These are phyloP conservation scores for Diaporthe capsici DNA, from an alignment of 2,329 filamentous ascomycete genomes.

Conservation along the genomic window DNA sequence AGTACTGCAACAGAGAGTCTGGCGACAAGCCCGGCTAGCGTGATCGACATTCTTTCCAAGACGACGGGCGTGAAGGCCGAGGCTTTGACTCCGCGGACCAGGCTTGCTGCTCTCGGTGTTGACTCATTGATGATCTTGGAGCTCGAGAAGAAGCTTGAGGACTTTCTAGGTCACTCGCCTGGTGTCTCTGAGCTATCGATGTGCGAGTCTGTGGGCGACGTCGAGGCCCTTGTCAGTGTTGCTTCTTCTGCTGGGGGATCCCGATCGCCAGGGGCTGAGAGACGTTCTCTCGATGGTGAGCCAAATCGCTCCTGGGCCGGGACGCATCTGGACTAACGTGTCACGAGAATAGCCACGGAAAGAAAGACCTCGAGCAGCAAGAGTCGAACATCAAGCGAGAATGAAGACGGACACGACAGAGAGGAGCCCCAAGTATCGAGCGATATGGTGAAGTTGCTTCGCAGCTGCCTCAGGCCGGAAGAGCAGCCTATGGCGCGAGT, in stretches of 20 bases:
- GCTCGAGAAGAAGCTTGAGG: slow-evolving; percentile 10
- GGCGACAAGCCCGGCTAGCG: not conserved
- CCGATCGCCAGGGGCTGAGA: not conserved
- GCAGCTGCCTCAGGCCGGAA: not conserved
- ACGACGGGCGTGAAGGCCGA: slow-evolving; percentile 5
- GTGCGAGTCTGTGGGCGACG: slow-evolving; percentile 7
- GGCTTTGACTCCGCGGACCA: not conserved
- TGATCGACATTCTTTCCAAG: not conserved
- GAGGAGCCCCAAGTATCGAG: not conserved
- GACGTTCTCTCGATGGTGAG: not conserved
- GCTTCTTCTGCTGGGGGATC: not conserved
- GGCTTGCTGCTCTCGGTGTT: slow-evolving; percentile 10
- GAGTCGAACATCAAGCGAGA: not conserved
- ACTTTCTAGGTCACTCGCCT: not conserved
- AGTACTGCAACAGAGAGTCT: not conserved
- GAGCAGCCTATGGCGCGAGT: not conserved
- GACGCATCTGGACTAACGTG: not conserved
- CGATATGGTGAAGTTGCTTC: slow-evolving; percentile 1
- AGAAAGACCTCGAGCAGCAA: not conserved
- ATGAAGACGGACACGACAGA: not conserved
- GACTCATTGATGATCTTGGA: slow-evolving; percentile 21
- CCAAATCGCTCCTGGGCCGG: too few relatives aligned
- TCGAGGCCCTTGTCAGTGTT: not conserved
- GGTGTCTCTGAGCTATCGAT: slow-evolving; percentile 3
- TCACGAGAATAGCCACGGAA: not conserved